Percentiles rank a stretch among this genome's conserved stretches.
Evolutionary conservation across 1,139 yeast genomes (phyloP).

Genomic region (Hansenula lynferdii): DNA sequence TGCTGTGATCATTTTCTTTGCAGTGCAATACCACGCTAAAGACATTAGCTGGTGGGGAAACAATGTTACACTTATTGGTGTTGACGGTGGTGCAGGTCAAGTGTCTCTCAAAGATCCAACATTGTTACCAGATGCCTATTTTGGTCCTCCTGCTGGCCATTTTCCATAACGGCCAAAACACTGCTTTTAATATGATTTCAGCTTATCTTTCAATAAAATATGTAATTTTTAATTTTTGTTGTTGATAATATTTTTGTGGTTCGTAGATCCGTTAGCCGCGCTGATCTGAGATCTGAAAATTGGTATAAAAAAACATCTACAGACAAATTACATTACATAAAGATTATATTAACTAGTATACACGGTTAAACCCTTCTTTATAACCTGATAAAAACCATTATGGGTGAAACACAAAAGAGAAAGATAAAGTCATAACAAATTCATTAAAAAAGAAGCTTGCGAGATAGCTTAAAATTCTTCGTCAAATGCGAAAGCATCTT

Average conservation of each 20-base stretch:
- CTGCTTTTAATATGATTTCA: no score
- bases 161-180: conserved; percentile 32
- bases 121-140: conserved; percentile 37
- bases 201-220: background rate
- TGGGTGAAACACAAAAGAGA: background rate
- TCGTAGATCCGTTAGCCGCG: no score
- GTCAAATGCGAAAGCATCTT: conserved; percentile 44
- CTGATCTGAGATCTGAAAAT: no score
- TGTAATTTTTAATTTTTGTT: background rate
- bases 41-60: conserved; percentile 59
- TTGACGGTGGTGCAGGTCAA: conserved; percentile 38
- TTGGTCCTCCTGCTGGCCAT: conserved; percentile 39
- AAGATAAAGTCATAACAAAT: conserved; percentile 11
- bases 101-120: conserved; percentile 19
- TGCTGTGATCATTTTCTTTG: conserved; percentile 49
- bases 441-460: conserved; percentile 2
- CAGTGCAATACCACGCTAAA: conserved; percentile 41
- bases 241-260: background rate
- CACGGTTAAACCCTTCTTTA: conserved; percentile 1
- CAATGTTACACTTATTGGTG: conserved; percentile 35
- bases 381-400: conserved; percentile 1
- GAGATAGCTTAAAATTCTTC: conserved; percentile 38
- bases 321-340: background rate
- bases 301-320: no score
- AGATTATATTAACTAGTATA: background rate